Conservation (phyloP, 805 yeast species). For the Candida ulmi region DNA sequence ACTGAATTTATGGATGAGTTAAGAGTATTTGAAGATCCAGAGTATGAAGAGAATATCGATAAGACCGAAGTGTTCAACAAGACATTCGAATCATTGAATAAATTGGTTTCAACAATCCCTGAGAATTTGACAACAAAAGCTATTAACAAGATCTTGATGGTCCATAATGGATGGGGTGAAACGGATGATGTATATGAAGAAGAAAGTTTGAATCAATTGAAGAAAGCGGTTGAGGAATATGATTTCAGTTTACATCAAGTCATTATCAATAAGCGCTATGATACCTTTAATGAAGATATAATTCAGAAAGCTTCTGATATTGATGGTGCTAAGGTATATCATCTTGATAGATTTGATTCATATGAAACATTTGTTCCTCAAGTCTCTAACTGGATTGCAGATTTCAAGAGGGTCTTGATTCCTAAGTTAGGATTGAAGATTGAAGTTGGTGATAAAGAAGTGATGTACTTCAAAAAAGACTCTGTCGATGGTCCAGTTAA, state of each 20-base stretch:
- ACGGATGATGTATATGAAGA: background rate
- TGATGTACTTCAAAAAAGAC: background rate
- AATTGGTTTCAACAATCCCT: conserved; percentile 7
- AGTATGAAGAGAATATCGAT: conserved; percentile 2
- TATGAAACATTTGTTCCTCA: conserved; percentile 1
- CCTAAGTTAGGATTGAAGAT: conserved; percentile 4
- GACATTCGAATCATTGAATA: conserved; percentile 1
- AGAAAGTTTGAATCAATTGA: background rate
- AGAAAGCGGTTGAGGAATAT: background rate
- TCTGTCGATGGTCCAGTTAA: background rate
- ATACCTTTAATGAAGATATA: conserved; percentile 3
- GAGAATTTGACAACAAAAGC: background rate
- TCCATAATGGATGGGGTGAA: background rate
- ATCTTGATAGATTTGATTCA: conserved; percentile 7
- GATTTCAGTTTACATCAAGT: conserved; percentile 9
- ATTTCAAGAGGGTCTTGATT: conserved; percentile 10
- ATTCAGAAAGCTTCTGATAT: conserved; percentile 1
- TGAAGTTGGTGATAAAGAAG: conserved; percentile 6
- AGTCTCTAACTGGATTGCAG: background rate
- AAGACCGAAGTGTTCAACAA: conserved; percentile 1
- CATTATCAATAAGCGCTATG: conserved; percentile 6
- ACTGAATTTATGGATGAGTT: conserved; percentile 34
- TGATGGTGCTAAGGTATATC: conserved; percentile 6
- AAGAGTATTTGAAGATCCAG: conserved; percentile 16
- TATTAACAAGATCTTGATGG: background rate